A percentile compares a stretch with the other conserved stretches of the same genome.
These are phyloP conservation scores for Leersia perrieri DNA, from an alignment of 176 grass and related monocot genomes.

Conservation along the genomic window DNA sequence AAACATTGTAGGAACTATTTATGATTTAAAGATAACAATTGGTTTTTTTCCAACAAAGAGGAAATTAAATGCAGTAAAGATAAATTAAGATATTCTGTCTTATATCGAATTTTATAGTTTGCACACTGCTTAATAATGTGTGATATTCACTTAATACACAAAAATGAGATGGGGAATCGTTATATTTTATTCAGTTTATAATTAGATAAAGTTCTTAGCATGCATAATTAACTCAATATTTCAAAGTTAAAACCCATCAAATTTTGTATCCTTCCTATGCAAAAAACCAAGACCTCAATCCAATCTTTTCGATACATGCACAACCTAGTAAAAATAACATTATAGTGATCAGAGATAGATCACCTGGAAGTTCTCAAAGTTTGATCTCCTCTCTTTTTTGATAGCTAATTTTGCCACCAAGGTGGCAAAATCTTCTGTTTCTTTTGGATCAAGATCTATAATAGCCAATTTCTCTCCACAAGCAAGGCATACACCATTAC, in stretches of 20 bases:
- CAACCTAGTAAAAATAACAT: constrained; percentile 13
- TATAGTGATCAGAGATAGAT: background rate
- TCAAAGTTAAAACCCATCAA: background rate
- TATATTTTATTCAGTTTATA: background rate
- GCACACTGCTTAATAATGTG: background rate
- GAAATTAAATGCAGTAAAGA: background rate
- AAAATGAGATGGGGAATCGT: background rate
- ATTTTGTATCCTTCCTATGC: background rate
- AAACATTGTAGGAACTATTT: constrained; percentile 12
- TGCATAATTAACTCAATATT: background rate
- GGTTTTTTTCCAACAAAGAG: background rate
- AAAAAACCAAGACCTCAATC: background rate
- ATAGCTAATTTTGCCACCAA: constrained; percentile 49
- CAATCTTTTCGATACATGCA: background rate
- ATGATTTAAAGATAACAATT: background rate
- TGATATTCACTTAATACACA: background rate
- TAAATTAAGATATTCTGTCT: background rate
- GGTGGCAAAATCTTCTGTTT: constrained; percentile 59
- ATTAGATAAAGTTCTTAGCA: background rate
- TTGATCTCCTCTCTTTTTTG: constrained; percentile 54
- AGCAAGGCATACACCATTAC: constrained; percentile 51
- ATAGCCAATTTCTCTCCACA: constrained; percentile 63
- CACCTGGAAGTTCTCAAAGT: constrained; percentile 68
- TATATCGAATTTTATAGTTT: background rate
- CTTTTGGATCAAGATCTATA: constrained; percentile 63